Conservation (phyloP, 169 alveolate genomes). For the Perkinsus olseni region DNA sequence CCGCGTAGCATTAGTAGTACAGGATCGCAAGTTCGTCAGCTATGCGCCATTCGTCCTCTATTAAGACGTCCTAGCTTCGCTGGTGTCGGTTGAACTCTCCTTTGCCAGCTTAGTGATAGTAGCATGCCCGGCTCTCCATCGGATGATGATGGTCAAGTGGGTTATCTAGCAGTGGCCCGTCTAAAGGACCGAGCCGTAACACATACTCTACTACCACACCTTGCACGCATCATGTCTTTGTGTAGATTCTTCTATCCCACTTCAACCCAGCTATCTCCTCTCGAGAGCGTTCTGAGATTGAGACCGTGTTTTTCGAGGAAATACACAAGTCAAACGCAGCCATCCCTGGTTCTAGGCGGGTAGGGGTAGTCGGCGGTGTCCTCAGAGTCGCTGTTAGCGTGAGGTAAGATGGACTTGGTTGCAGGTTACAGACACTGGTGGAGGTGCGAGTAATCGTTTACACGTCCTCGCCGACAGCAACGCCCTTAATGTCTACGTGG, state of each 20-base stretch:
- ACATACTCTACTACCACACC: neutral
- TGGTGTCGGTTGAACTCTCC: too few species aligned
- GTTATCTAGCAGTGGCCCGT: neutral
- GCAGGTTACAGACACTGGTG: neutral
- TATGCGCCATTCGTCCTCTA: too few species aligned
- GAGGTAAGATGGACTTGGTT: too few species aligned
- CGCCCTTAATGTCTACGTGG: neutral
- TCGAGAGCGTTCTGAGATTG: neutral
- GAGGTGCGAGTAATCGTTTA: neutral
- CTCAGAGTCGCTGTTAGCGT: too few species aligned
- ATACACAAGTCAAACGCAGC: neutral
- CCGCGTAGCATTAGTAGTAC: too few species aligned
- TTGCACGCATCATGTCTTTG: neutral
- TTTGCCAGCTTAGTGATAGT: neutral
- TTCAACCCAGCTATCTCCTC: neutral
- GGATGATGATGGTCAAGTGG: neutral
- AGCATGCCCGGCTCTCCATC: neutral
- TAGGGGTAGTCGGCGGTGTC: neutral
- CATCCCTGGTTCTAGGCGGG: neutral
- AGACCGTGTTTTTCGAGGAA: neutral
- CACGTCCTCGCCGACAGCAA: neutral
- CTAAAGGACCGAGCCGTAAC: neutral
- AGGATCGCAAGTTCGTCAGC: too few species aligned
- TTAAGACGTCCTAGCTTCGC: too few species aligned
- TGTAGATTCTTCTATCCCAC: neutral